Base-by-base conservation (phyloP, 192 early-diverging fungal species). In the Coemansia sp. region DNA sequence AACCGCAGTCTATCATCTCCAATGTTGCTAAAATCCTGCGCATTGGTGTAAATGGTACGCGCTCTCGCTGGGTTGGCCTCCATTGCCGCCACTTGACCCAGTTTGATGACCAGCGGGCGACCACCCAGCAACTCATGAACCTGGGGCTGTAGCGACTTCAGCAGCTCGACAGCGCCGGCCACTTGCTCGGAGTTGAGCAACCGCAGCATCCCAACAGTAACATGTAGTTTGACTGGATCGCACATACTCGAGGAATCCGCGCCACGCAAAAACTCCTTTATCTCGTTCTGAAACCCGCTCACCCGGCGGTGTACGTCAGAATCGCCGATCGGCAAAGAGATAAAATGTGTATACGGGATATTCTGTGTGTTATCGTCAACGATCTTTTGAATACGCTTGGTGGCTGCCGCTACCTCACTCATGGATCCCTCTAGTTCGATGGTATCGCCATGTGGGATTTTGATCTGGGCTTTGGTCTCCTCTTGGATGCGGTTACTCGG, bases 151-250 rank as follows among this genome's bases (percentile, higher is more conserved):
- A 81, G 62, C 35, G 78, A 73, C 55, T 63, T 67, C 21, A 81
- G 68, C 17, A 73, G 38, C 43, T 58, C 70, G 9, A 67, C 70
- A 0, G 78, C 78, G 4, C 19, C 16, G 1, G 69, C 6, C 2
- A 73, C 44, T 5, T 81, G 64, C 1, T 23, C 47, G 0, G 70
- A 63, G 3, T 70, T 66, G 28, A 69, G 33, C 42, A 81, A 28
- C 21, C 78, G 78, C 44, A 81, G 64, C 78, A 81, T 81, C 9
- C 78, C 78, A n/a, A 76, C 16, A 1, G 78, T 81, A 4, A 81
- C 58, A 32, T 81, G 78, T 61, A 81, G 30, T 9, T 64, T 67
- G 0, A 55, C 70, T 1, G 78, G 70, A 1, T 66, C 37, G 23
- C 64, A 53, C 59, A 81, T 70, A 11, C 63, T 67, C 2, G 59